phyloP scores from a whole-genome alignment of 2,329 filamentous ascomycete species.

The Rugonectria rugulosa region DNA sequence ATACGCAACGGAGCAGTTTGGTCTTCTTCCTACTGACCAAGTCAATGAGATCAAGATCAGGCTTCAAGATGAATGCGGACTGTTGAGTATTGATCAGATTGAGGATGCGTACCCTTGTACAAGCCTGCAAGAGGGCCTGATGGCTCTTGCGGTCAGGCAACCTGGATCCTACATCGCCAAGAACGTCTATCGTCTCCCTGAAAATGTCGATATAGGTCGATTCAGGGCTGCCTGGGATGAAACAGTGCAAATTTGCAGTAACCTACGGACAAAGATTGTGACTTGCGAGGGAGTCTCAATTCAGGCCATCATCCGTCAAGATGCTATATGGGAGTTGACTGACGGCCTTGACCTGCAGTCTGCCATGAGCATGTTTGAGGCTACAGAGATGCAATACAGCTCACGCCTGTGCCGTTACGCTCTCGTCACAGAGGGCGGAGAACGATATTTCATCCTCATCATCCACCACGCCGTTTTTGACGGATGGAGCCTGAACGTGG shows the following conservation, averaged over 20 bases:
- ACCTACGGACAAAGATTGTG: not conserved
- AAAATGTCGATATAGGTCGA: not conserved
- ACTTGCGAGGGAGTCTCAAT: not conserved
- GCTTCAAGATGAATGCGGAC: not conserved
- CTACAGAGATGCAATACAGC: not conserved
- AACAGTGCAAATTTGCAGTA: not conserved
- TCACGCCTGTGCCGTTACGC: too few species aligned
- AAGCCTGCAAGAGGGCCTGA: conserved; percentile 45
- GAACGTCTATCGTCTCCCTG: not conserved
- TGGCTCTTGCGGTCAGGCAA: conserved; percentile 30
- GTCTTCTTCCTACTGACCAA: not conserved
- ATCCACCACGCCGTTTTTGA: too few species aligned
- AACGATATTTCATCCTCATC: too few species aligned
- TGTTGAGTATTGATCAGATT: not conserved
- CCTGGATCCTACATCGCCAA: conserved; percentile 20
- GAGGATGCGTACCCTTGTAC: conserved; percentile 34
- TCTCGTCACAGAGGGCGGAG: too few species aligned
- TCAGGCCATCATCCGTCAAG: not conserved
- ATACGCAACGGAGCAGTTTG: not conserved
- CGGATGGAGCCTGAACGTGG: too few species aligned
- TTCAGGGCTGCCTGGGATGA: conserved; percentile 4
- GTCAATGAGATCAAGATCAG: not conserved
- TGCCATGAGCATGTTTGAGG: not conserved
- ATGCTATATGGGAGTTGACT: not conserved
- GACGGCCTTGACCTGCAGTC: not conserved